phyloP scores from a whole-genome alignment of 2,329 filamentous ascomycete species.

The Teratosphaeriaceae sp. region DNA sequence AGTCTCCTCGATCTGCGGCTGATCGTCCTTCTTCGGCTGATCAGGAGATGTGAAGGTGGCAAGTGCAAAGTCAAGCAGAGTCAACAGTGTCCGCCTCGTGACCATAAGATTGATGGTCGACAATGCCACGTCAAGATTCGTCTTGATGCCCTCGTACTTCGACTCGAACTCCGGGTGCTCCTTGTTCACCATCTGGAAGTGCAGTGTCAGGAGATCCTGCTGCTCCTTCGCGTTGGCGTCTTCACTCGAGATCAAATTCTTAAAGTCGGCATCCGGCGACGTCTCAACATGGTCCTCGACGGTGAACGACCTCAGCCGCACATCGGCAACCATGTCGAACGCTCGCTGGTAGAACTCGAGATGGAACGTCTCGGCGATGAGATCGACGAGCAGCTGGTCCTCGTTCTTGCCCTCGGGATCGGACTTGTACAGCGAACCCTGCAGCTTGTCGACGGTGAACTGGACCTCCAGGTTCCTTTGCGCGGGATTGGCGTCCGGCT shows the following conservation, averaged over 20 bases:
- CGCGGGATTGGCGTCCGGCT: constrained; percentile 55
- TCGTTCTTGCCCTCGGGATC: constrained; percentile 69
- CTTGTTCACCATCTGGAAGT: constrained; percentile 81
- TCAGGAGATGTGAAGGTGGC: constrained; percentile 68
- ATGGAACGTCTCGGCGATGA: constrained; percentile 83
- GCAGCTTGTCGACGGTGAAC: constrained; percentile 89
- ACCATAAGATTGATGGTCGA: constrained; percentile 96
- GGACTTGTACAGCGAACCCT: constrained; percentile 84
- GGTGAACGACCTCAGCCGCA: constrained; percentile 76
- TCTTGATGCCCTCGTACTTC: constrained; percentile 88
- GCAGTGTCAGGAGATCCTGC: constrained; percentile 77
- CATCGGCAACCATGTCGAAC: constrained; percentile 89
- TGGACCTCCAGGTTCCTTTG: constrained; percentile 94
- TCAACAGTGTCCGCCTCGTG: constrained; percentile 85
- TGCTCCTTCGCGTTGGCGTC: constrained; percentile 61
- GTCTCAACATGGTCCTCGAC: constrained; percentile 93
- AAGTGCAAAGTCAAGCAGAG: constrained; percentile 87
- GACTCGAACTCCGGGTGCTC: constrained; percentile 90
- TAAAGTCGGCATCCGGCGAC: constrained; percentile 82
- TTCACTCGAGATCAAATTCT: constrained; percentile 94
- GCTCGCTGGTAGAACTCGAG: constrained; percentile 82
- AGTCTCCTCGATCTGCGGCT: constrained; percentile 17
- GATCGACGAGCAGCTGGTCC: constrained; percentile 79
- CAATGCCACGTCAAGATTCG: constrained; percentile 81
- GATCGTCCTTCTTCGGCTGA: constrained; percentile 10